phyloP scores from a whole-genome alignment of 2,329 filamentous ascomycete species.

The Sclerotiophoma versabilis region DNA sequence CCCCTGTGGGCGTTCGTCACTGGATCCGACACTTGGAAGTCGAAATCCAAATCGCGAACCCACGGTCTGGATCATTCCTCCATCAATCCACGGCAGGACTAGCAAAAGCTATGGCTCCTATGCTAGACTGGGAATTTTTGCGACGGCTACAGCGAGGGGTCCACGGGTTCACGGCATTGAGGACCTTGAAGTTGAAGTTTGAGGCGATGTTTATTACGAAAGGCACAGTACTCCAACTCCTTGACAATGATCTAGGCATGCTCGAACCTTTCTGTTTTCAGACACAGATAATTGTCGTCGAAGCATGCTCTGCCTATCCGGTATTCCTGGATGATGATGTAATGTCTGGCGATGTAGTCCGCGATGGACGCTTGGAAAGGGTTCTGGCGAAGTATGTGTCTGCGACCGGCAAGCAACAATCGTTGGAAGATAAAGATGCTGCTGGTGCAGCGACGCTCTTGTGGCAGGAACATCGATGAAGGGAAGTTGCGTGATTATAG shows the following conservation, averaged over 20 bases:
- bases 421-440: not conserved
- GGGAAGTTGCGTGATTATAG: not conserved
- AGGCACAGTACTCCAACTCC: not conserved
- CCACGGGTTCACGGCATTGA: not conserved
- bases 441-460: not conserved
- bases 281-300: not conserved
- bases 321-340: not conserved
- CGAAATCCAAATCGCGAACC: not conserved
- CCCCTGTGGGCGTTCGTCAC: not conserved
- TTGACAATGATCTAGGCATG: not conserved
- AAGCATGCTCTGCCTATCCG: not conserved
- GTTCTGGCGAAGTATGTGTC: not conserved
- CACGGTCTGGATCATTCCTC: not conserved
- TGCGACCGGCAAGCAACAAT: not conserved
- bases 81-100: not conserved
- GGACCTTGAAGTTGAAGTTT: not conserved
- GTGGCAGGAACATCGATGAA: not conserved
- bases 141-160: not conserved
- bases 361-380: not conserved
- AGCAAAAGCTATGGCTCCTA: not conserved
- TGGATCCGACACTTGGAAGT: not conserved
- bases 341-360: not conserved
- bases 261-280: not conserved
- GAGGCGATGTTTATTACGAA: not conserved
- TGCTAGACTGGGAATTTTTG: not conserved